These are phyloP conservation scores for Eimeria acervulina DNA, from an alignment of 169 alveolate genomes.

Conservation along the genomic window DNA sequence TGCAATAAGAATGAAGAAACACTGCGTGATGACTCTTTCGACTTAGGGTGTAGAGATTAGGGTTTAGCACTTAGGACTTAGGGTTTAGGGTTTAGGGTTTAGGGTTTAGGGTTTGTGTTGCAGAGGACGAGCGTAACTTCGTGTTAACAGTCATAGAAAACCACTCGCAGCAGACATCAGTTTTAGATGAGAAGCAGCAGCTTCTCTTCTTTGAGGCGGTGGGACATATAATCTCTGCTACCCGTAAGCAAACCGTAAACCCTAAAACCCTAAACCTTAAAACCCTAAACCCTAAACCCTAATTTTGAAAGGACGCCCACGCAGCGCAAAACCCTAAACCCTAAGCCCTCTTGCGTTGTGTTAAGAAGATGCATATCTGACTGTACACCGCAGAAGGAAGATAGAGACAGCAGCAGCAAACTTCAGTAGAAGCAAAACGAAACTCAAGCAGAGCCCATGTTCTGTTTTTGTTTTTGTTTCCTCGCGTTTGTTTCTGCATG, in stretches of 20 bases:
- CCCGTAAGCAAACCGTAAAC: slow-evolving; percentile 69
- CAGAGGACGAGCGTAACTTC: slow-evolving; percentile 77
- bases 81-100: slow-evolving; percentile 33
- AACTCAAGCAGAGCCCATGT: no score
- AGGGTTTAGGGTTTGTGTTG: slow-evolving; percentile 26
- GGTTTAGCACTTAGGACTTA: no score
- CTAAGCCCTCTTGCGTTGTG: no score
- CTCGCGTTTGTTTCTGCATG: background rate
- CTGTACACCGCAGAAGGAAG: background rate
- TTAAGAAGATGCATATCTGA: no score
- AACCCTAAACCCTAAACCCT: slow-evolving; percentile 25
- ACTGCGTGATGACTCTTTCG: no score
- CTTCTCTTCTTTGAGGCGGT: slow-evolving; percentile 82
- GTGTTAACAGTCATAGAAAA: slow-evolving; percentile 53
- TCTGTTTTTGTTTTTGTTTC: background rate
- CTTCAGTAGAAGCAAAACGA: no score
- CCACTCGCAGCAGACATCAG: slow-evolving; percentile 58
- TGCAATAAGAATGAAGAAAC: no score
- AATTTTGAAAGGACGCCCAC: no score
- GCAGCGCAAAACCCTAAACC: no score
- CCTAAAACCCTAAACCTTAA: slow-evolving; percentile 55
- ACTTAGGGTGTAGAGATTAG: no score
- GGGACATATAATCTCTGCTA: slow-evolving; percentile 76
- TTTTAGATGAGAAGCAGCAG: slow-evolving; percentile 81
- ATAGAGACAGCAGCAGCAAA: no score